Evolutionary conservation across 257 asterid species (phyloP).

Genomic region (Solanum boliviense): DNA sequence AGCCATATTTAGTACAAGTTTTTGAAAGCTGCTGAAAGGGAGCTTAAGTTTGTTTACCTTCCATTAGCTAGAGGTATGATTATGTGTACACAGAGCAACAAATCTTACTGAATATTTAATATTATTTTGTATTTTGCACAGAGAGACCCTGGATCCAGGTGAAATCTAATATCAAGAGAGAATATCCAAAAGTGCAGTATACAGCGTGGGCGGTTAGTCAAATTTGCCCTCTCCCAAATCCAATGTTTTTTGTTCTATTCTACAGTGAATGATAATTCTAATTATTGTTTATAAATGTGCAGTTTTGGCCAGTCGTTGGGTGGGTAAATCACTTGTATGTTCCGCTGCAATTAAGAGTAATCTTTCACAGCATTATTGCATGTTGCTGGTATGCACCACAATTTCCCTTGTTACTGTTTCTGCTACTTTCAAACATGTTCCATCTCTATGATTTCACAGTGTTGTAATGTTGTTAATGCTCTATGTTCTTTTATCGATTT

Average conservation of each 20-base stretch:
- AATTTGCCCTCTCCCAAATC: background rate
- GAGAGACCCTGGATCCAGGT: slow-evolving; percentile 84
- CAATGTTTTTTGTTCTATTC: background rate
- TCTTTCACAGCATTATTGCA: slow-evolving; percentile 70
- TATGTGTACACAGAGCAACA: background rate
- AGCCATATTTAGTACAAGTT: background rate
- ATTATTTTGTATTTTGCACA: slow-evolving; percentile 11
- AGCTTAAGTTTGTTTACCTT: background rate
- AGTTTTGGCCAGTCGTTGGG: slow-evolving; percentile 99
- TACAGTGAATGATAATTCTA: background rate
- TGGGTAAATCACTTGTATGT: slow-evolving; percentile 62
- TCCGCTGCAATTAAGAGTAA: slow-evolving; percentile 76
- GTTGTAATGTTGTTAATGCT: background rate
- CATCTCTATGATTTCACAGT: background rate
- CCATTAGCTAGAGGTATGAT: background rate
- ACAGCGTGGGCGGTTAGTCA: slow-evolving; percentile 69
- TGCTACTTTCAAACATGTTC: background rate
- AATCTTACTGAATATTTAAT: background rate
- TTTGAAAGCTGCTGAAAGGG: background rate
- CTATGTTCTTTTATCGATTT: background rate
- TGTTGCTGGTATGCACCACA: slow-evolving; percentile 57
- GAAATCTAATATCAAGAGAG: slow-evolving; percentile 78
- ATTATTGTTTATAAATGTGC: slow-evolving; percentile 9
- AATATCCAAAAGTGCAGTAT: slow-evolving; percentile 74
- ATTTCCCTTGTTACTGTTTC: background rate